These are phyloP conservation scores for Xylariaceae sp. DNA, from an alignment of 2,329 filamentous ascomycete genomes.

Conservation along the genomic window DNA sequence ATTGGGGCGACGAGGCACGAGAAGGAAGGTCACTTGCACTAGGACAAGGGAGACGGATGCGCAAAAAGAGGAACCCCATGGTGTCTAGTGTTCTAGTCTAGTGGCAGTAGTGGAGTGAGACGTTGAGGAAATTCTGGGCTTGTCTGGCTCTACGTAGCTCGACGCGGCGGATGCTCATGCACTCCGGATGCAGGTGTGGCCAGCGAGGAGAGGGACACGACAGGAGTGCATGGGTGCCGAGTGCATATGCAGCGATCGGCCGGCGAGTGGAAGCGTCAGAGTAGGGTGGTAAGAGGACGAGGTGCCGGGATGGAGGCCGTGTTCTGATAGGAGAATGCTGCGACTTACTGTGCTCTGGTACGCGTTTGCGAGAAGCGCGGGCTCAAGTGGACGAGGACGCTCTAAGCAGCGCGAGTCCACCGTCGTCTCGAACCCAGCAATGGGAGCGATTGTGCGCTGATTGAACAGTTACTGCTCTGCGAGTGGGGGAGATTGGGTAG, in stretches of 20 bases:
- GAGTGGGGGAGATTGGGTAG: constrained; percentile 24
- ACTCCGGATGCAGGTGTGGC: constrained; percentile 41
- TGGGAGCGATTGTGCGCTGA: constrained; percentile 13
- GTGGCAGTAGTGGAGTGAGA: constrained; percentile 25
- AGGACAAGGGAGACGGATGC: constrained; percentile 30
- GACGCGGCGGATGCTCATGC: constrained; percentile 34
- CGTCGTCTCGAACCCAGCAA: neutral
- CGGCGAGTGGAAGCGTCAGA: constrained; percentile 33
- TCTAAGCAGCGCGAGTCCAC: constrained; percentile 30
- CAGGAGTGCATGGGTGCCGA: constrained; percentile 35
- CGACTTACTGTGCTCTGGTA: constrained; percentile 27
- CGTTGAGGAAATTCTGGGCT: constrained; percentile 17
- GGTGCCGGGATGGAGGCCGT: constrained; percentile 30
- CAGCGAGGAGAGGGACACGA: constrained; percentile 42
- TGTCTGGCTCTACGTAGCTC: constrained; percentile 27
- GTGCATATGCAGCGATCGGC: constrained; percentile 46
- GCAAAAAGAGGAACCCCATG: constrained; percentile 27
- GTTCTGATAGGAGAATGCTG: constrained; percentile 33
- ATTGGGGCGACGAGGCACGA: neutral
- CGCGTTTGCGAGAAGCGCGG: constrained; percentile 39
- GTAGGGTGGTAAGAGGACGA: constrained; percentile 13
- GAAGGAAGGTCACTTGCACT: constrained; percentile 10
- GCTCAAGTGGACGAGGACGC: constrained; percentile 34
- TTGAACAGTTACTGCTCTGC: constrained; percentile 9
- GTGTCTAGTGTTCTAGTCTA: constrained; percentile 18